These are phyloP conservation scores for Claviceps capensis DNA, from an alignment of 2,329 filamentous ascomycete species.

Conservation along the genomic window DNA sequence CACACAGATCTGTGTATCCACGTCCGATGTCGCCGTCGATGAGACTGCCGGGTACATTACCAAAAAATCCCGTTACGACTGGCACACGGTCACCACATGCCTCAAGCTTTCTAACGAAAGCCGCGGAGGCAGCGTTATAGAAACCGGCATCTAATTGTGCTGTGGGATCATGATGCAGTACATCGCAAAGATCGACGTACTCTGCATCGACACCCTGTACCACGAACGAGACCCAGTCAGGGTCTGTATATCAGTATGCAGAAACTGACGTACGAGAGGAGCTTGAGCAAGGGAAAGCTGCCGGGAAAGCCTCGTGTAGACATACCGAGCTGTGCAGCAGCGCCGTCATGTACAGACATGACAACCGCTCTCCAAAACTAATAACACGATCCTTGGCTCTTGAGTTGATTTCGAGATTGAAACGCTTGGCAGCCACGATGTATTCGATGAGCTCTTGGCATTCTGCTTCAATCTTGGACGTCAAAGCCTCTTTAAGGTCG, in stretches of 20 bases:
- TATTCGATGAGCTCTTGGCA: conserved; percentile 71
- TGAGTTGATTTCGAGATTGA: conserved; percentile 62
- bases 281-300: not conserved
- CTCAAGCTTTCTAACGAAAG: conserved; percentile 49
- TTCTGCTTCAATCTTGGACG: conserved; percentile 57
- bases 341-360: conserved; percentile 80
- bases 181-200: conserved; percentile 79
- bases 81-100: conserved; percentile 56
- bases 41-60: conserved; percentile 78
- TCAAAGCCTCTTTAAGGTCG: conserved; percentile 43
- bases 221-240: conserved; percentile 13
- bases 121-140: conserved; percentile 49
- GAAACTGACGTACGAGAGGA: not conserved
- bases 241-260: conserved; percentile 1
- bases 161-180: conserved; percentile 53
- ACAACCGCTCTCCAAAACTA: conserved; percentile 90
- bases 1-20: conserved; percentile 93
- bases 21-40: conserved; percentile 81
- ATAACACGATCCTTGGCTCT: conserved; percentile 78
- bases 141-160: conserved; percentile 52
- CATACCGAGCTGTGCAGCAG: conserved; percentile 60
- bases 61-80: conserved; percentile 88
- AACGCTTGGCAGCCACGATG: conserved; percentile 47
- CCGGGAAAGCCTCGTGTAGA: not conserved
- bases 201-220: conserved; percentile 62